Evolutionary conservation across 768 basidiomycete genomes (phyloP), one percentile per base, ranked within the genome.

Genomic region (Psilocybe cyanescens): DNA sequence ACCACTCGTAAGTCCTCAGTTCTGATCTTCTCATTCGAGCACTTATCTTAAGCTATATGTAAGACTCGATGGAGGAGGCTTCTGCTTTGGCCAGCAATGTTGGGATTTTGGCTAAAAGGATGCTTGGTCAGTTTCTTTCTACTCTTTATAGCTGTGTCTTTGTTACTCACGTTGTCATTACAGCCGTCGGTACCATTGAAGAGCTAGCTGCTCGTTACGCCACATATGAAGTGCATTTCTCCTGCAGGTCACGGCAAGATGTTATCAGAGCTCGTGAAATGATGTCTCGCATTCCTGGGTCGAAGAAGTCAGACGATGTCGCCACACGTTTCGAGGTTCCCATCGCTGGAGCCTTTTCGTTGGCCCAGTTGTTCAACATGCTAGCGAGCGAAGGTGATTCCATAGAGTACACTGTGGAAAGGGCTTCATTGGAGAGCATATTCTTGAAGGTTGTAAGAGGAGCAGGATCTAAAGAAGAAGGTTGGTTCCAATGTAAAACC

Each of bases 281-380:
- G 44, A 89, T 91, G 87, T 67, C 83, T 4, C 79, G 72, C 3
- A 83, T 76, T 37, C 88, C 89, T 2, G 86, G 86, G 7, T 81
- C 87, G 14, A 80, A 83, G 3, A 83, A 85, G 76, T 86, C 85
- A 4, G 88, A 91, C 64, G 90, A 91, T 66, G 88, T 91, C 14
- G 89, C 88, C 1, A 90, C 89, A 1, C 84, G 89, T 1, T 91
- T 90, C 69, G 88, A 91, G 68, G 88, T 91, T 8, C 88, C 89
- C 8, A 78, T 90, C 47, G 62, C 66, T 6, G 70, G 72, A 47
- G 78, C 77, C 0, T 71, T 85, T 66, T 79, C 89, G 4, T 78
- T 91, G 12, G 81, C 87, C 1, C 75, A 79, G 29, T 78, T 91
- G 5, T 91, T 90, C 75, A 79, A 78, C 58, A 70, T 80, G 28